Evolutionary conservation across 257 asterid species (phyloP).

Genomic region (Penstemon eatonii): DNA sequence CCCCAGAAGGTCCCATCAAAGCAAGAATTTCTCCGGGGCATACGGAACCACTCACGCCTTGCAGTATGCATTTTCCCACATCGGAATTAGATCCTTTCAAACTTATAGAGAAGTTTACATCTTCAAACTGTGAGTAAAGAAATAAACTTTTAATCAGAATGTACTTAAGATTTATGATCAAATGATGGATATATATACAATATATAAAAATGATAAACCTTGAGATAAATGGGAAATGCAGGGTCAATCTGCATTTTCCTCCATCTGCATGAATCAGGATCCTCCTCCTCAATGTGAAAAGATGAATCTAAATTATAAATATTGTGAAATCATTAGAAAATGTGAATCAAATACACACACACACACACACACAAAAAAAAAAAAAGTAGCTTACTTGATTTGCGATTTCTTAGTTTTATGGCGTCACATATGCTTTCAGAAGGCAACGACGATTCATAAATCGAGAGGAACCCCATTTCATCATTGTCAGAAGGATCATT

Average conservation of each 20-base stretch:
- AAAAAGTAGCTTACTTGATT: constrained; percentile 8
- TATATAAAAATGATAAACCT: constrained; percentile 29
- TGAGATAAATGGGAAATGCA: constrained; percentile 38
- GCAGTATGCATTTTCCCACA: constrained; percentile 35
- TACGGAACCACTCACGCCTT: constrained; percentile 45
- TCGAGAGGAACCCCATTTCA: constrained; percentile 28
- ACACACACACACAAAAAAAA: not conserved
- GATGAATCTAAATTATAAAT: constrained; percentile 18
- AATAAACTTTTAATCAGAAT: not conserved
- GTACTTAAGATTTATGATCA: too few species aligned
- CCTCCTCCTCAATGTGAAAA: constrained; percentile 24
- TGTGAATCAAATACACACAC: not conserved
- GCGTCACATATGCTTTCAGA: constrained; percentile 17
- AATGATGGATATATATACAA: not conserved
- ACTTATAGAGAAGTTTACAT: constrained; percentile 35
- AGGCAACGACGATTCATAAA: constrained; percentile 24
- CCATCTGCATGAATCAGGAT: constrained; percentile 30
- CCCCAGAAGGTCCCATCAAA: constrained; percentile 51
- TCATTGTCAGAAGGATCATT: constrained; percentile 19
- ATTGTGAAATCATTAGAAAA: too few species aligned
- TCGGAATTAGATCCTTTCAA: constrained; percentile 23
- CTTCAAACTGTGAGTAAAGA: constrained; percentile 40
- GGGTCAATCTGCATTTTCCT: constrained; percentile 36
- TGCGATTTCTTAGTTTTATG: not conserved
- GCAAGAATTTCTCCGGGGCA: constrained; percentile 50